Base-by-base conservation (phyloP, 345 rosid genomes). In the Salix dunnii region DNA sequence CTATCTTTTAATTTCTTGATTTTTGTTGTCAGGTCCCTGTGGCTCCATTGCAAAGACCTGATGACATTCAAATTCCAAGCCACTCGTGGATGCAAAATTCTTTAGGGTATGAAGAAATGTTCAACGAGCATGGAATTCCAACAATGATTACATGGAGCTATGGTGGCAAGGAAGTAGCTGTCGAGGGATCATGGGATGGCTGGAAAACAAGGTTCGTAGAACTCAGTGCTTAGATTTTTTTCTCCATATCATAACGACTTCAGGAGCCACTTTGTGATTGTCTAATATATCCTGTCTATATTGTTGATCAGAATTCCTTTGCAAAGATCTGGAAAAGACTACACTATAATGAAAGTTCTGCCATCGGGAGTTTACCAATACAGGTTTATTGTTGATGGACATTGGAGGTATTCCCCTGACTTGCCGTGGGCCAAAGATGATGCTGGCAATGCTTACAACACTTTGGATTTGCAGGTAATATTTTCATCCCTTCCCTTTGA, bases 161-260 rank as follows among this genome's bases (percentile, higher is more conserved):
- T 43, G 99, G 91, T 17, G 99, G 97, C 71, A 89, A 86, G 72
- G 97, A 89, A 28, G 94, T 94, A 38, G 86, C 90, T 77, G 95
- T 94, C 17, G 97, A 92, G 83, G 99, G 99, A 64, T 96, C 99
- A 14, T 96, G 99, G 99, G 98, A 96, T 76, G 84, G 91, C 83
- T 94, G 98, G 98, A 91, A 82, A 81, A 82, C 85, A 21, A 96
- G 99, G 82, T 97, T 77, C 71, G 48, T 21, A 10, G 68, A 61
- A 43, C 43, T 72, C 3, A 27, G n/a, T 61, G n/a, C 48, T n/a
- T 51, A 27, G 64, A 55, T 64, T 55, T 55, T 14, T 14, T 51
- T 31, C 10, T 74, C 14, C 61, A 18, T 79, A 61, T 75, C 20
- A 66, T 55, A 38, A 27, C 5, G 33, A 20, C 18, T 80, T 58